A percentile compares a stretch with the other conserved stretches of the same genome.
phyloP scores from a whole-genome alignment of 805 yeast species.

The Metschnikowia anglica region DNA sequence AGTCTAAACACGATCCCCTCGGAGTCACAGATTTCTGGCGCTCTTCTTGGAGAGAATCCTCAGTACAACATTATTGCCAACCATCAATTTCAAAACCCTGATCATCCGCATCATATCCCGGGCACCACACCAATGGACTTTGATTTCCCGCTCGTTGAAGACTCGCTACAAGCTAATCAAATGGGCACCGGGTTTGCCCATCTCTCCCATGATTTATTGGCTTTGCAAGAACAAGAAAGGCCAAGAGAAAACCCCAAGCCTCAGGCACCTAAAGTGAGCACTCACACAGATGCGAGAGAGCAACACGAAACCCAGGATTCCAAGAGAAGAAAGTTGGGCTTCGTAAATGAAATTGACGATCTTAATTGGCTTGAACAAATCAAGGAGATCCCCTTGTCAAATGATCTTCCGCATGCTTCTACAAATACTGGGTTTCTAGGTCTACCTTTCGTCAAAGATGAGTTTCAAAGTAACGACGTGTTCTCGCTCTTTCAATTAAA shows the following conservation, averaged over 20 bases:
- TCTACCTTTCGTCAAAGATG: constrained; percentile 21
- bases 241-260: not conserved
- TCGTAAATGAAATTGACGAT: constrained; percentile 22
- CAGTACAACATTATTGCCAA: constrained; percentile 21
- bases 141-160: constrained; percentile 23
- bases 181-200: constrained; percentile 17
- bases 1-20: constrained; percentile 19
- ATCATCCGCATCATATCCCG: constrained; percentile 40
- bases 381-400: constrained; percentile 63
- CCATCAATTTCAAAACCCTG: constrained; percentile 35
- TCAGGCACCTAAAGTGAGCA: not conserved
- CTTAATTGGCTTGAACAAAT: constrained; percentile 73
- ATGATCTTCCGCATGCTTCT: constrained; percentile 50
- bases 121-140: constrained; percentile 42
- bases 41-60: constrained; percentile 16
- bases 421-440: constrained; percentile 58
- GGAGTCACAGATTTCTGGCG: constrained; percentile 13
- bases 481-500: constrained; percentile 62
- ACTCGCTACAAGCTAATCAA: too few relatives aligned
- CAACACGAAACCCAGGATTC: constrained; percentile 2
- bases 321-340: constrained; percentile 14
- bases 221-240: constrained; percentile 7
- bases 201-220: constrained; percentile 13
- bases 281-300: not conserved
- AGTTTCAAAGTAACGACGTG: constrained; percentile 43